These are phyloP conservation scores for Lecanicillium sp. DNA, from an alignment of 2,329 filamentous ascomycete genomes.

Conservation along the genomic window DNA sequence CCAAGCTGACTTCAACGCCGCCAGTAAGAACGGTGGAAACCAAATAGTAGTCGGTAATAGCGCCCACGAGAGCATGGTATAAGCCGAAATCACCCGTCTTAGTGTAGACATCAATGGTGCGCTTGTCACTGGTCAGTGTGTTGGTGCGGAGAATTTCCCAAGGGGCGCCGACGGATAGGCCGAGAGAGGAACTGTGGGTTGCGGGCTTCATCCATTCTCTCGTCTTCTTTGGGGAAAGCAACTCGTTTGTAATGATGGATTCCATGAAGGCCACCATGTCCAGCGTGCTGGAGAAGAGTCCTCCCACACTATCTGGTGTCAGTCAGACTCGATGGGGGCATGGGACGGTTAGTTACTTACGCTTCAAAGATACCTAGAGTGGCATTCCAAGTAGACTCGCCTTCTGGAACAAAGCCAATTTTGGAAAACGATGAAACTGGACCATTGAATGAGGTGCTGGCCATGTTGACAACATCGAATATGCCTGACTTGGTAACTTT, in stretches of 20 bases:
- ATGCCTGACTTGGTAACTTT: slow-evolving; percentile 36
- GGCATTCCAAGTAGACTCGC: slow-evolving; percentile 28
- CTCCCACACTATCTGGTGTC: slow-evolving; percentile 27
- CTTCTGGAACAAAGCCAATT: slow-evolving; percentile 30
- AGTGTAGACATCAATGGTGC: slow-evolving; percentile 40
- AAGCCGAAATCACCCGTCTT: slow-evolving; percentile 38
- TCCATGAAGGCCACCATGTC: slow-evolving; percentile 37
- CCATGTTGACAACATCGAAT: slow-evolving; percentile 36
- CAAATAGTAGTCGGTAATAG: slow-evolving; percentile 42
- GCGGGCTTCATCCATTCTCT: slow-evolving; percentile 40
- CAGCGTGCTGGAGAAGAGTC: slow-evolving; percentile 34
- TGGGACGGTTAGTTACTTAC: slow-evolving; percentile 22
- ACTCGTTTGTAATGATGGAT: slow-evolving; percentile 36
- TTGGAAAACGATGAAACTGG: slow-evolving; percentile 23
- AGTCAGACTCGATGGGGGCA: not conserved
- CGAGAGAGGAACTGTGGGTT: slow-evolving; percentile 30
- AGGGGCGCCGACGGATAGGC: slow-evolving; percentile 35
- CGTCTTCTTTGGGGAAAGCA: slow-evolving; percentile 34
- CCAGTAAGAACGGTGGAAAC: slow-evolving; percentile 35
- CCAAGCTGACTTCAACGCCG: slow-evolving; percentile 22
- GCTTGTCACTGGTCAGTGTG: slow-evolving; percentile 31
- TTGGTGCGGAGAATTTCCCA: slow-evolving; percentile 41
- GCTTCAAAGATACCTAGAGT: slow-evolving; percentile 29
- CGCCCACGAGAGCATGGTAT: slow-evolving; percentile 34
- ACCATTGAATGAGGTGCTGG: slow-evolving; percentile 30